Percentiles rank a stretch among this genome's conserved stretches.
Evolutionary conservation across 2,329 filamentous ascomycete species (phyloP).

Genomic region (Cladorrhinum sp.): DNA sequence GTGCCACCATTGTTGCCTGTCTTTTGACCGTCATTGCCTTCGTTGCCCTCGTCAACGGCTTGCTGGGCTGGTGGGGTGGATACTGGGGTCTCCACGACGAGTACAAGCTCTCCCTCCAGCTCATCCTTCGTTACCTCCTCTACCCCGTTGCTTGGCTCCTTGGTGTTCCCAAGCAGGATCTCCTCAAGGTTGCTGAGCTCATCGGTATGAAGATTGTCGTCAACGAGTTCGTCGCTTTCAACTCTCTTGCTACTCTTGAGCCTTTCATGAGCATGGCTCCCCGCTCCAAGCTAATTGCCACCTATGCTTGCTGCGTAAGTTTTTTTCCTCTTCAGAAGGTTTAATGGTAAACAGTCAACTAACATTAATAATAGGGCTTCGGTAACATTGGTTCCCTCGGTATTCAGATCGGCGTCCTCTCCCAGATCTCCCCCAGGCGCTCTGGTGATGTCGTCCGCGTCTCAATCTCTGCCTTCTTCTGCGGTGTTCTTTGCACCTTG

Average conservation of each 20-base stretch:
- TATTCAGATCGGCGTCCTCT: constrained; percentile 84
- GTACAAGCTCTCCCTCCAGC: constrained; percentile 63
- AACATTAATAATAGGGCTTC: constrained; percentile 49
- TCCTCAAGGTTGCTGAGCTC: constrained; percentile 71
- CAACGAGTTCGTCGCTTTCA: constrained; percentile 73
- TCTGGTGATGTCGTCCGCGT: constrained; percentile 72
- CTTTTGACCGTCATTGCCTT: constrained; percentile 82
- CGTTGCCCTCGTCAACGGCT: constrained; percentile 69
- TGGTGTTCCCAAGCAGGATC: constrained; percentile 64
- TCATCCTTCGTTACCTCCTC: constrained; percentile 73
- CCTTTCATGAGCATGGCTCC: constrained; percentile 59
- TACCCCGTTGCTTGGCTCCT: constrained; percentile 80
- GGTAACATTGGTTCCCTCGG: constrained; percentile 86
- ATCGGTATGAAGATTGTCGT: constrained; percentile 80
- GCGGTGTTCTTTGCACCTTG: constrained; percentile 75
- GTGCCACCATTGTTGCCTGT: constrained; percentile 74
- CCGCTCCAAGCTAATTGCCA: constrained; percentile 77
- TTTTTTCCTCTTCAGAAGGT: constrained; percentile 35
- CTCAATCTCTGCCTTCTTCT: constrained; percentile 72
- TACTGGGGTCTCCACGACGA: constrained; percentile 73
- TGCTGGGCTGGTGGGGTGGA: constrained; percentile 79
- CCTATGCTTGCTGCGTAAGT: constrained; percentile 72
- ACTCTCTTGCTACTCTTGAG: constrained; percentile 44
- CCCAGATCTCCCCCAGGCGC: constrained; percentile 73
- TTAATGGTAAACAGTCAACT: constrained; percentile 10